Evolutionary conservation across 2,329 filamentous ascomycete species (phyloP), one percentile per base, ranked within the genome.

Genomic region (Arthroderma sp.): DNA sequence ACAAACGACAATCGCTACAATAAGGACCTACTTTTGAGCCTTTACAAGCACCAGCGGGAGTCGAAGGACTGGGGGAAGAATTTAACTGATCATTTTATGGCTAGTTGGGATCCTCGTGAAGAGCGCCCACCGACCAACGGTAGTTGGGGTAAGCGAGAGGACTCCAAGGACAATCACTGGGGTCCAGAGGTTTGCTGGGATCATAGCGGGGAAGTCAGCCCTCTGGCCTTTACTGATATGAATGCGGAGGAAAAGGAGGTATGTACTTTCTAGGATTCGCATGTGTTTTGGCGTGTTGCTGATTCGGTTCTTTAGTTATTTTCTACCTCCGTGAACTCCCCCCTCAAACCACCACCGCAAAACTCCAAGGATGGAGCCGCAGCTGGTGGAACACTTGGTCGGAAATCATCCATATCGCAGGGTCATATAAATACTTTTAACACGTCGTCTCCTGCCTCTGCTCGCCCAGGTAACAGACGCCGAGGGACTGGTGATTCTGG

Each of bases 171-270:
- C 51, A 80, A 80, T 47, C 78, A 83, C 57, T 22, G 15, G n/a
- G 87, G 89, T 38, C 85, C 88, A n/a, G 86, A 91, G 50, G 77
- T 89, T 36, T 96, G 88, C 63, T 98, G 89, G 91, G 85, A 94
- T 58, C 66, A 75, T 47, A 73, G 74, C 48, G 86, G 84, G 27
- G 73, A 74, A 43, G 72, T 78, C 38, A 74, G 77, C 51, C 86
- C 88, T 5, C 70, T 95, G 51, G 79, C 78, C 29, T 62, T 94
- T 51, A 72, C 77, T 50, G 79, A 83, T 37, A 78, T 94, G 77
- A 75, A 71, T 30, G 76, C 80, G 39, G 75, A 79, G 43, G 78
- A 82, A 64, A 75, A 69, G 66, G 76, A 81, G 67, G 78, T 80
- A 57, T 50, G 64, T 63, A 36, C 49, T 44, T 44, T 46, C 45